Evolutionary conservation across 371 early-diverging fungal genomes (phyloP), one percentile per base, ranked within the genome.

Genomic region (Chytridium lagenaria): DNA sequence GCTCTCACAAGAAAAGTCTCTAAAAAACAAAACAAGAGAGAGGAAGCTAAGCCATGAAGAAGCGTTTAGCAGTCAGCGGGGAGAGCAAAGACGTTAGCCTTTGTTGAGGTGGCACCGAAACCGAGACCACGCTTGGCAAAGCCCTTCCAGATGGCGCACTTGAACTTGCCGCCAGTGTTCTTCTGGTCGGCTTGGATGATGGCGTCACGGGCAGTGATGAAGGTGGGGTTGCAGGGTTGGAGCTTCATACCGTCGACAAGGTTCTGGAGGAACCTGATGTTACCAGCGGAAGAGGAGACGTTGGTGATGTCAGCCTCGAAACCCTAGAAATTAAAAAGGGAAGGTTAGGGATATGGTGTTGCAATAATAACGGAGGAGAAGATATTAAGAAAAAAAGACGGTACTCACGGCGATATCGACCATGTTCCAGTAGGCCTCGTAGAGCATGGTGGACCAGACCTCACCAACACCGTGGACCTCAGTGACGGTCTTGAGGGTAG

Each of bases 391-490:
- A 92, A 0, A 92, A n/a, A n/a, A n/a, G n/a, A n/a, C n/a, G n/a
- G n/a, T n/a, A n/a, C n/a, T n/a, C n/a, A n/a, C 93, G 71, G 87
- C 76, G 61, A 81, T 75, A 70, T 90, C 90, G 55, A 92, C 90
- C 64, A 94, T 67, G 78, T 91, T 90, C 90, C 93, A 94, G 80
- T 91, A 91, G 39, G 94, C 92, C 81, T 97, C 98, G 78, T 91
- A 94, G 40, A 95, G 83, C 86, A 80, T 79, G 50, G 73, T 40
- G 50, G 78, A 68, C 86, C 86, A 85, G n/a, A 83, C 76, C 33
- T 73, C 74, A 33, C 84, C 85, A 37, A 80, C 72, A 50, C 44
- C 67, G 75, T 85, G 84, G 19, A 78, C 80, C 63, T 78, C 78
- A n/a, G 31, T 67, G 37, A 22, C 22, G 1, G 49, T 64, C 51